Conservation (phyloP, 192 early-diverging fungal genomes). For the Piromyces sp. region DNA sequence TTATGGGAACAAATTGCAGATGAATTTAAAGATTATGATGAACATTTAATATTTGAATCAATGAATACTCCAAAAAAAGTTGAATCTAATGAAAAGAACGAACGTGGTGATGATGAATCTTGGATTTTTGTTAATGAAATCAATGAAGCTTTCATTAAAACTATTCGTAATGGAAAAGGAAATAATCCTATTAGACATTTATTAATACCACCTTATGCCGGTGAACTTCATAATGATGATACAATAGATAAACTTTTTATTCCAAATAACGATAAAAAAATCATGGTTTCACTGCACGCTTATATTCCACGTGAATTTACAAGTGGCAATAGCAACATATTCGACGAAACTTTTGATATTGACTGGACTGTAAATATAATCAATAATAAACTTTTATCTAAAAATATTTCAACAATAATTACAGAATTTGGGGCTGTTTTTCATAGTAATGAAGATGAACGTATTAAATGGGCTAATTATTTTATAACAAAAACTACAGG, state of each 20-base stretch:
- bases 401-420: neutral
- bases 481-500: neutral
- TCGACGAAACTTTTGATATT: neutral
- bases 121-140: neutral
- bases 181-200: neutral
- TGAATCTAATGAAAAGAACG: neutral
- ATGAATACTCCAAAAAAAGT: neutral
- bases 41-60: neutral
- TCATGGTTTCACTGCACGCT: neutral
- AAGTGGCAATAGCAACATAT: neutral
- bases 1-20: neutral
- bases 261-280: neutral
- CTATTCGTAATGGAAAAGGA: neutral
- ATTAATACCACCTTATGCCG: neutral
- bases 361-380: neutral
- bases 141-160: neutral
- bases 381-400: neutral
- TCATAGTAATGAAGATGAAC: neutral
- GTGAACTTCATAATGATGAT: neutral
- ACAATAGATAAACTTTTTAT: neutral
- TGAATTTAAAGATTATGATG: neutral
- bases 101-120: neutral
- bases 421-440: neutral
- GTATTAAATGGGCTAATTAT: neutral
- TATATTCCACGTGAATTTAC: neutral